phyloP scores from a whole-genome alignment of 2,329 filamentous ascomycete genomes.

The Camillea tinctor region DNA sequence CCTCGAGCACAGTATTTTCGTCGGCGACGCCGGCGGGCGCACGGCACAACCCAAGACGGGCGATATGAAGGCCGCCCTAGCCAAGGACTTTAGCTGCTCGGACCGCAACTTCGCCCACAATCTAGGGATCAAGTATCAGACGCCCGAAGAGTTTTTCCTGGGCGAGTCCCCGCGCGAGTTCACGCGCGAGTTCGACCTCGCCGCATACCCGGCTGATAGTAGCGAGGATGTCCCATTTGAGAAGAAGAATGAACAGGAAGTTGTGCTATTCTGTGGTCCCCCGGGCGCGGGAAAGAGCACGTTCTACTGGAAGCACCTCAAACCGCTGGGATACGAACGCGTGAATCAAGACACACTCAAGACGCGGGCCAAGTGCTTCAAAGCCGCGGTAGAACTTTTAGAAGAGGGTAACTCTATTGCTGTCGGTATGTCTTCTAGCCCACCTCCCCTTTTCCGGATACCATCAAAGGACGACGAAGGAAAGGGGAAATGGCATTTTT shows the following conservation, averaged over 20 bases:
- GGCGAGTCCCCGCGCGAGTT: conserved; percentile 65
- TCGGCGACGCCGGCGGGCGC: conserved; percentile 80
- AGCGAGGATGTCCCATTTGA: conserved; percentile 44
- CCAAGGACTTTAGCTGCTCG: conserved; percentile 64
- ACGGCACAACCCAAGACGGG: conserved; percentile 38
- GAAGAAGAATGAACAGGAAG: conserved; percentile 65
- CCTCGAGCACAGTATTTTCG: conserved; percentile 71
- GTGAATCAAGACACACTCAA: conserved; percentile 92
- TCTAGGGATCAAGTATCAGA: conserved; percentile 74
- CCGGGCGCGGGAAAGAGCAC: conserved; percentile 91
- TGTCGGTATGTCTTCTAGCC: conserved; percentile 58
- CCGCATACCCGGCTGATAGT: conserved; percentile 43
- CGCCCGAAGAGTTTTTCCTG: conserved; percentile 91
- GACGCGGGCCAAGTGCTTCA: conserved; percentile 67
- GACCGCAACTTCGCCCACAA: conserved; percentile 84
- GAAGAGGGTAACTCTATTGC: conserved; percentile 66
- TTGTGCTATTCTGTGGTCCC: conserved; percentile 84
- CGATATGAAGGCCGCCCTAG: conserved; percentile 17
- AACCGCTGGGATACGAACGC: conserved; percentile 76
- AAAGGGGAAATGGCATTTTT: background rate
- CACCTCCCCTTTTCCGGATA: background rate
- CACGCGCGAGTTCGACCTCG: conserved; percentile 69
- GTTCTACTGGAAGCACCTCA: conserved; percentile 76
- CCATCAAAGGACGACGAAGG: background rate
- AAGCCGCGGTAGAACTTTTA: conserved; percentile 67